Conservation (phyloP, 768 basidiomycete genomes). For the Macrolepiota fuliginosa region DNA sequence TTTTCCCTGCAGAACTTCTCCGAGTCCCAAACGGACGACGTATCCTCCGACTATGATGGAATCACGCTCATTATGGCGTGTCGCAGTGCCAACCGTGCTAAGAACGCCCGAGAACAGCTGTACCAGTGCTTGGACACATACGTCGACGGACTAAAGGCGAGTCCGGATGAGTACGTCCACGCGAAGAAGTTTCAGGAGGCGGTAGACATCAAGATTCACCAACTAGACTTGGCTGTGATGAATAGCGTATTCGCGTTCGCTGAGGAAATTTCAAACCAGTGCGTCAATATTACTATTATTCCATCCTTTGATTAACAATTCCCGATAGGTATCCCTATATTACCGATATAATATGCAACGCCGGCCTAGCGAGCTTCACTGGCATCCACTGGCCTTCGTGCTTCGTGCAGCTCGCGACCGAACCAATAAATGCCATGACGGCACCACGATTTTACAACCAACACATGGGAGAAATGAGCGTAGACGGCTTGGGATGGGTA, state of each 20-base stretch:
- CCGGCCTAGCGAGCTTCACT: conserved; percentile 63
- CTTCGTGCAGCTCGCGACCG: conserved; percentile 43
- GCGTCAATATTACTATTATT: conserved; percentile 19
- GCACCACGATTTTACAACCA: conserved; percentile 59
- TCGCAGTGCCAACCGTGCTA: conserved; percentile 61
- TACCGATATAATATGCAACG: conserved; percentile 80
- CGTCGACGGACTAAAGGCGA: conserved; percentile 34
- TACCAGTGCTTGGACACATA: conserved; percentile 52
- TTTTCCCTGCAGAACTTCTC: conserved; percentile 25
- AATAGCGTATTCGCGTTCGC: conserved; percentile 62
- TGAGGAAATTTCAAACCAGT: conserved; percentile 53
- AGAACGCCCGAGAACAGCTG: conserved; percentile 56
- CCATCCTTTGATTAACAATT: not conserved
- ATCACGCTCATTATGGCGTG: conserved; percentile 82
- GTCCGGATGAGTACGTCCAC: conserved; percentile 44
- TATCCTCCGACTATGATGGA: conserved; percentile 37
- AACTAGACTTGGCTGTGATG: conserved; percentile 63
- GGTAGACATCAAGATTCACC: conserved; percentile 56
- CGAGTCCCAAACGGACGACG: conserved; percentile 19
- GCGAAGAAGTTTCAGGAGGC: conserved; percentile 57
- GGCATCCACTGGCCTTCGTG: conserved; percentile 48
- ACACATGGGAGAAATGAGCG: conserved; percentile 52
- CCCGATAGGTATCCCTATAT: conserved; percentile 68
- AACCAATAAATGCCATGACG: conserved; percentile 48
- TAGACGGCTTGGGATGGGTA: conserved; percentile 72